phyloP scores from a whole-genome alignment of 2,329 filamentous ascomycete species.

The Didymella sp. region DNA sequence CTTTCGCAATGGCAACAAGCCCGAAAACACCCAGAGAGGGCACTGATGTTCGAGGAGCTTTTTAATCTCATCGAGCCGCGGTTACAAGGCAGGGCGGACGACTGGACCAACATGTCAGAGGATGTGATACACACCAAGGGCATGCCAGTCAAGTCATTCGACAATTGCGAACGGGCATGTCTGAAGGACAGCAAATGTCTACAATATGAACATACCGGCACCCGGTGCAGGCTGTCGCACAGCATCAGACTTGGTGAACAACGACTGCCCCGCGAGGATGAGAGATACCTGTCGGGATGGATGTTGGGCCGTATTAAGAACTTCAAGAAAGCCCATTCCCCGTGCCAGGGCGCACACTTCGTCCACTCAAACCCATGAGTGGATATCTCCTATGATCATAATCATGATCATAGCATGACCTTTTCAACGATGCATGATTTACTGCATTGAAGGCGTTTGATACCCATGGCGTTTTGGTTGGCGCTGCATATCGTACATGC shows the following conservation, averaged over 20 bases:
- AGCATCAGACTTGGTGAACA: slow-evolving; percentile 41
- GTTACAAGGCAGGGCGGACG: slow-evolving; percentile 32
- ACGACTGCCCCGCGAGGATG: slow-evolving; percentile 30
- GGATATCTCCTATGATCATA: slow-evolving; percentile 3
- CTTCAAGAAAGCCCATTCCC: slow-evolving; percentile 39
- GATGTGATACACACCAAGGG: slow-evolving; percentile 33
- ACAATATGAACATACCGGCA: slow-evolving; percentile 42
- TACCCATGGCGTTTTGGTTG: slow-evolving; percentile 34
- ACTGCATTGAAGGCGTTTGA: slow-evolving; percentile 45
- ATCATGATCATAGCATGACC: slow-evolving; percentile 26
- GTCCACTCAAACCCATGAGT: slow-evolving; percentile 46
- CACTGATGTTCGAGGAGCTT: slow-evolving; percentile 46
- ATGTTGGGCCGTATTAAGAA: slow-evolving; percentile 38
- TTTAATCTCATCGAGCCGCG: slow-evolving; percentile 40
- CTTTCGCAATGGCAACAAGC: slow-evolving; percentile 39
- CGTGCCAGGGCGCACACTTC: slow-evolving; percentile 43
- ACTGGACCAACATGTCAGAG: slow-evolving; percentile 47
- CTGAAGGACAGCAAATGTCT: slow-evolving; percentile 39
- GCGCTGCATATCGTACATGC: slow-evolving; percentile 13
- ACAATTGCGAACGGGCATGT: slow-evolving; percentile 40
- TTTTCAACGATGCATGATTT: slow-evolving; percentile 28
- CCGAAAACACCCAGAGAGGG: slow-evolving; percentile 30
- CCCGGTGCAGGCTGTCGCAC: slow-evolving; percentile 39
- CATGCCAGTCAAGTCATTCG: slow-evolving; percentile 34
- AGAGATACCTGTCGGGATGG: slow-evolving; percentile 43